phyloP scores from a whole-genome alignment of 805 yeast species.

The Saturnispora gosingensis region DNA sequence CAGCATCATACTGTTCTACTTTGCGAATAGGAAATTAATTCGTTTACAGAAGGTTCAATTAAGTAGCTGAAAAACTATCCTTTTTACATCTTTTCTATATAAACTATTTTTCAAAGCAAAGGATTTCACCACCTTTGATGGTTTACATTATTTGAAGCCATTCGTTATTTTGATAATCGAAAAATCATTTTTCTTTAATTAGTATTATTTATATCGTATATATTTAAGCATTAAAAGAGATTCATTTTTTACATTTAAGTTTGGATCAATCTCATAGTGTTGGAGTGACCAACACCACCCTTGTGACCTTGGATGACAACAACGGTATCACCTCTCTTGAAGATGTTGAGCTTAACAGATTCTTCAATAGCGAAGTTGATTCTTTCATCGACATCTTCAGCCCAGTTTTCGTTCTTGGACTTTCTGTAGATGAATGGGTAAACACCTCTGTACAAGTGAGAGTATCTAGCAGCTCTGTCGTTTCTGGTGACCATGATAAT shows the following conservation, averaged over 20 bases:
- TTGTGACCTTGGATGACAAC: constrained; percentile 98
- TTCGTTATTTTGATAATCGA: background rate
- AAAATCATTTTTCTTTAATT: background rate
- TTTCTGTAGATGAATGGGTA: constrained; percentile 85
- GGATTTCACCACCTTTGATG: background rate
- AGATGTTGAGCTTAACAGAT: constrained; percentile 79
- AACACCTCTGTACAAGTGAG: constrained; percentile 97
- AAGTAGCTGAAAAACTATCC: constrained; percentile 12
- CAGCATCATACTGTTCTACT: constrained; percentile 37
- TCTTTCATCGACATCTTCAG: constrained; percentile 91
- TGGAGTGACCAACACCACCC: constrained; percentile 97
- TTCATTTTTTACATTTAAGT: constrained; percentile 5
- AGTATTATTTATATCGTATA: background rate
- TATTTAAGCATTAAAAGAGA: background rate
- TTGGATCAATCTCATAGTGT: constrained; percentile 75
- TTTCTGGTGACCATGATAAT: constrained; percentile 97
- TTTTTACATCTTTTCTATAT: background rate
- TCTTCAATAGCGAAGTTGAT: constrained; percentile 85
- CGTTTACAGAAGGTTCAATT: constrained; percentile 57
- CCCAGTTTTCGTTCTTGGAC: constrained; percentile 73
- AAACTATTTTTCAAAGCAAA: background rate
- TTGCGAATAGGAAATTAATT: constrained; percentile 49
- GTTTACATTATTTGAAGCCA: background rate
- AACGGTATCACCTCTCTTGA: constrained; percentile 78
- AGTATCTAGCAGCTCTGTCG: constrained; percentile 84